These are phyloP conservation scores for Laburnicola sp. DNA, from an alignment of 2,329 filamentous ascomycete genomes.

Conservation along the genomic window DNA sequence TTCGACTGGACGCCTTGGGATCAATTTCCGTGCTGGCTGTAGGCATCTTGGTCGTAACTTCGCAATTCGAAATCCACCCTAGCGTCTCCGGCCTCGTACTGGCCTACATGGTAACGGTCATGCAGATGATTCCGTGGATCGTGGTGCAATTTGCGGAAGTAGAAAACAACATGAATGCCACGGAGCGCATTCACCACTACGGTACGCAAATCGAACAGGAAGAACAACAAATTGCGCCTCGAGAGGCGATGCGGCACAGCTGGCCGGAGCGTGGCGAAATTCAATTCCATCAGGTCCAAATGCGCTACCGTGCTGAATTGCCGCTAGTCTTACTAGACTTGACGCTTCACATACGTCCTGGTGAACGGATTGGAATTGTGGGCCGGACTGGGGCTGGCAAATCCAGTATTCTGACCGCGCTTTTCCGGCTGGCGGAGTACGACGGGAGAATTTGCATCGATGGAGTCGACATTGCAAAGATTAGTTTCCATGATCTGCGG, in stretches of 20 bases:
- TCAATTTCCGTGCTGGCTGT: slow-evolving; percentile 83
- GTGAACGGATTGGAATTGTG: slow-evolving; percentile 79
- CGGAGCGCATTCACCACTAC: slow-evolving; percentile 89
- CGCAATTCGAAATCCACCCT: slow-evolving; percentile 80
- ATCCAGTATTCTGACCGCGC: slow-evolving; percentile 78
- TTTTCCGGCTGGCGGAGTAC: slow-evolving; percentile 69
- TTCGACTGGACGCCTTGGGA: slow-evolving; percentile 82
- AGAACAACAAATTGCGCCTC: slow-evolving; percentile 81
- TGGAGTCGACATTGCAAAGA: slow-evolving; percentile 65
- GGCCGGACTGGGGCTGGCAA: slow-evolving; percentile 83
- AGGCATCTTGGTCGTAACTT: slow-evolving; percentile 89
- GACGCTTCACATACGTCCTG: slow-evolving; percentile 69
- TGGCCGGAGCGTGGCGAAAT: slow-evolving; percentile 87
- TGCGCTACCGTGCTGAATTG: slow-evolving; percentile 56
- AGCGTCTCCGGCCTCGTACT: slow-evolving; percentile 86
- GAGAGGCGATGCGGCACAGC: slow-evolving; percentile 65
- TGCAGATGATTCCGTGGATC: slow-evolving; percentile 94
- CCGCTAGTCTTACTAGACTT: slow-evolving; percentile 55
- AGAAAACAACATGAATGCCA: slow-evolving; percentile 97
- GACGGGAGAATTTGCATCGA: slow-evolving; percentile 55
- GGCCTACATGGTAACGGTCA: slow-evolving; percentile 89
- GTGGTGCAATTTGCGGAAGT: slow-evolving; percentile 92
- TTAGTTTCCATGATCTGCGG: slow-evolving; percentile 75
- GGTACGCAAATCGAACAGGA: slow-evolving; percentile 86
- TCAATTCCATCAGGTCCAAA: slow-evolving; percentile 54